Percentiles rank a stretch among this genome's conserved stretches.
phyloP scores from a whole-genome alignment of 345 rosid genomes.

The Jatropha curcas region DNA sequence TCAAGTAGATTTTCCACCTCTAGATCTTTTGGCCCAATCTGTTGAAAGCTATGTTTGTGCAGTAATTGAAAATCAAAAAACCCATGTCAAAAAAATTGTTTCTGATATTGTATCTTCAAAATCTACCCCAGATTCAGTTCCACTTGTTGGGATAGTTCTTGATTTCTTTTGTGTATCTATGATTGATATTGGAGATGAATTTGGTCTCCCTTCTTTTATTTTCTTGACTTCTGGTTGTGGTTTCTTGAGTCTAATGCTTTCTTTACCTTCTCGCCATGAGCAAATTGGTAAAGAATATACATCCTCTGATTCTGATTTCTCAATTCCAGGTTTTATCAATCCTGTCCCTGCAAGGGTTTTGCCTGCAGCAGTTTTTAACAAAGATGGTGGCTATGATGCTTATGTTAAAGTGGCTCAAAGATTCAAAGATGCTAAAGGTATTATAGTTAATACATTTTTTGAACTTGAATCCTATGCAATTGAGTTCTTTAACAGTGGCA shows the following conservation, averaged over 20 bases:
- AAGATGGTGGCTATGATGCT: conserved; percentile 13
- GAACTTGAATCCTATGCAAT: conserved; percentile 11
- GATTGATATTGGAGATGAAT: conserved; percentile 23
- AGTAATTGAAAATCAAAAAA: neutral
- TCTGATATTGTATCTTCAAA: neutral
- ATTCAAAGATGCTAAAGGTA: conserved; percentile 11
- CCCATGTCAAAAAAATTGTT: conserved; percentile 7
- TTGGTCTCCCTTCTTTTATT: conserved; percentile 21
- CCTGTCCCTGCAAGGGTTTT: conserved; percentile 1
- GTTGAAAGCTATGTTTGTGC: conserved; percentile 9
- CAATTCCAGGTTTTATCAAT: conserved; percentile 16
- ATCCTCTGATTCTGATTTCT: neutral
- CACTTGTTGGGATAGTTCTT: conserved; percentile 15
- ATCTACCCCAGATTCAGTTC: conserved; percentile 1
- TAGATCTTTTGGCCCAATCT: conserved; percentile 20
- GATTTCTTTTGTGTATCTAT: conserved; percentile 21
- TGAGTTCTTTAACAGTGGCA: neutral
- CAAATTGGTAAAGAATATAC: no score
- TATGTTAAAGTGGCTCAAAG: neutral
- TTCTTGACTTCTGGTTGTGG: conserved; percentile 17
- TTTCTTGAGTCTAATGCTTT: conserved; percentile 19
- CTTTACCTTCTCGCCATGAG: conserved; percentile 13
- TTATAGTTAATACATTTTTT: conserved; percentile 9
- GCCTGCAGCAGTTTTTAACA: conserved; percentile 8
- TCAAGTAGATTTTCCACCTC: conserved; percentile 25